A percentile compares a stretch with the other conserved stretches of the same genome.
phyloP scores from a whole-genome alignment of 495 filamentous ascomycete genomes.

The Hypoxylon subgilvum region DNA sequence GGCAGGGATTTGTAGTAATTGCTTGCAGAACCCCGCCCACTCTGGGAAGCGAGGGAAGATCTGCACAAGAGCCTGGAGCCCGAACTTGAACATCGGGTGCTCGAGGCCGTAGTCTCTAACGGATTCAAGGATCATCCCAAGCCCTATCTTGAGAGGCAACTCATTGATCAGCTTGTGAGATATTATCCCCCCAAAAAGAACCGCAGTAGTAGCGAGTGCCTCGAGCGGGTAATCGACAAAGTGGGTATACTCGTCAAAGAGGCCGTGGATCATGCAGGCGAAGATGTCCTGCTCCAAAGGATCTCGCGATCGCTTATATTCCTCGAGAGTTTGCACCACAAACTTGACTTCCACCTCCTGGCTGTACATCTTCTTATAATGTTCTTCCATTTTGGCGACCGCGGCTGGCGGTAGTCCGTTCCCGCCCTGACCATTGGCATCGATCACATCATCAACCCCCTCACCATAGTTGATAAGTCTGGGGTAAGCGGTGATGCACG shows the following conservation, averaged over 20 bases:
- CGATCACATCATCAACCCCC: conserved; percentile 85
- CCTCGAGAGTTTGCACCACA: conserved; percentile 78
- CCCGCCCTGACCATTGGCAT: conserved; percentile 77
- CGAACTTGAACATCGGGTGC: conserved; percentile 96
- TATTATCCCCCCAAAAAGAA: conserved; percentile 96
- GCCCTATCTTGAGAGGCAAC: conserved; percentile 85
- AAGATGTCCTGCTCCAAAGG: conserved; percentile 90
- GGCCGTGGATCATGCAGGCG: conserved; percentile 96
- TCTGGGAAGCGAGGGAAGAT: conserved; percentile 81
- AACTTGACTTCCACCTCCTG: conserved; percentile 79
- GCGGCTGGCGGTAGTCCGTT: conserved; percentile 79
- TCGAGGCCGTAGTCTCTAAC: conserved; percentile 81
- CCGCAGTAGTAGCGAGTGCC: conserved; percentile 90
- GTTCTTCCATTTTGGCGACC: conserved; percentile 90
- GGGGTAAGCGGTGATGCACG: conserved; percentile 92
- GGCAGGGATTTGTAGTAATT: conserved; percentile 77
- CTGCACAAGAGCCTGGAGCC: conserved; percentile 92
- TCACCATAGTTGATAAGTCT: conserved; percentile 95
- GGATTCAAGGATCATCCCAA: conserved; percentile 95
- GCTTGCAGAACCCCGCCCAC: conserved; percentile 88
- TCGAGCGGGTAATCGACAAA: conserved; percentile 93
- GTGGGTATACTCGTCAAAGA: conserved; percentile 97
- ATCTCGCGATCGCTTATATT: conserved; percentile 83
- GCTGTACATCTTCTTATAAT: conserved; percentile 96
- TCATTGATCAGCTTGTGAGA: conserved; percentile 86